phyloP scores from a whole-genome alignment of 768 basidiomycete genomes.

The Lentinula guzmanii region DNA sequence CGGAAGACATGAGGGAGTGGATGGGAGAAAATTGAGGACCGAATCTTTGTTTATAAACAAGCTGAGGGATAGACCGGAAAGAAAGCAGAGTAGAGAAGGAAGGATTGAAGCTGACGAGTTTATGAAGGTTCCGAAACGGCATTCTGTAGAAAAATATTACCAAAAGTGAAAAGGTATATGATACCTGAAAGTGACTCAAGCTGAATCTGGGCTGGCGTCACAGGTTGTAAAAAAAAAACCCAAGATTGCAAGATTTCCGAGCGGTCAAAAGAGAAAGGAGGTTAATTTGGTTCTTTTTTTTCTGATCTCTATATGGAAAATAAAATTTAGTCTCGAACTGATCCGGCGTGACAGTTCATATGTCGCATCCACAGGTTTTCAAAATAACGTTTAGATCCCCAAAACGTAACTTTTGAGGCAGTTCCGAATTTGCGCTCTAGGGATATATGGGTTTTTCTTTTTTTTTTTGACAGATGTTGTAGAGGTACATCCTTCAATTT shows the following conservation, averaged over 20 bases:
- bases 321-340: constrained; percentile 5
- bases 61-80: constrained; percentile 20
- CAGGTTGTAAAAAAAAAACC: constrained; percentile 7
- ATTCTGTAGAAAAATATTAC: constrained; percentile 1
- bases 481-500: not conserved
- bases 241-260: constrained; percentile 6
- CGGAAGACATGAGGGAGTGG: constrained; percentile 32
- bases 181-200: constrained; percentile 29
- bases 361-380: not conserved
- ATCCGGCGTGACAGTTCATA: constrained; percentile 6
- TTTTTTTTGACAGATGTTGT: constrained; percentile 3
- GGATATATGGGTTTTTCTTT: not conserved
- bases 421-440: constrained; percentile 1
- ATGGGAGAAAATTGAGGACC: constrained; percentile 15
- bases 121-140: constrained; percentile 12
- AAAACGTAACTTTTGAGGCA: not conserved
- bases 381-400: not conserved
- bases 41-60: constrained; percentile 27
- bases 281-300: not conserved
- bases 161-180: not conserved
- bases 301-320: constrained; percentile 17
- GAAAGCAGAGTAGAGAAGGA: constrained; percentile 19
- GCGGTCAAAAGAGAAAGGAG: not conserved
- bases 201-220: constrained; percentile 20
- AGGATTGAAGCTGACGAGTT: constrained; percentile 20